These are phyloP conservation scores for Phialocephala sp. DNA, from an alignment of 2,329 filamentous ascomycete species.

Conservation along the genomic window DNA sequence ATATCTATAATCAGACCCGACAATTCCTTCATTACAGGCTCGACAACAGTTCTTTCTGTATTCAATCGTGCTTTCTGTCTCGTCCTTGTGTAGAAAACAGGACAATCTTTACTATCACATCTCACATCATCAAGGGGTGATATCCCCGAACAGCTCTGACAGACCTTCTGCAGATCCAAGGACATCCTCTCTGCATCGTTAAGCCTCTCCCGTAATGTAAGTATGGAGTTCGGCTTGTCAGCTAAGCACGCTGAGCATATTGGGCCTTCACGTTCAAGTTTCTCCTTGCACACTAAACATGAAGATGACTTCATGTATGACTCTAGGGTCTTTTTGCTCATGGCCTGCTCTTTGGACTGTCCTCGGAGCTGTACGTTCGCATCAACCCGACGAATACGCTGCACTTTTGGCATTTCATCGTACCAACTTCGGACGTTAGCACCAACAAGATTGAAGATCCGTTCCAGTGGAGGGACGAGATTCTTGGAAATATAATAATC, in stretches of 20 bases:
- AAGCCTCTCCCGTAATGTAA: constrained; percentile 67
- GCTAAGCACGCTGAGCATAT: constrained; percentile 65
- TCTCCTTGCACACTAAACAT: constrained; percentile 74
- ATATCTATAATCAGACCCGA: constrained; percentile 39
- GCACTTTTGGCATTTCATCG: constrained; percentile 93
- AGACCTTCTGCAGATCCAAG: constrained; percentile 71
- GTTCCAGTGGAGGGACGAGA: constrained; percentile 89
- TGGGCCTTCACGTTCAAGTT: constrained; percentile 50
- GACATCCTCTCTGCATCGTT: constrained; percentile 67
- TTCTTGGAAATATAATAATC: constrained; percentile 99
- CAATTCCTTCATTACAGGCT: constrained; percentile 49
- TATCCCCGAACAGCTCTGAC: constrained; percentile 78
- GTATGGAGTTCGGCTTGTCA: constrained; percentile 63
- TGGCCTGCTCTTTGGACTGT: constrained; percentile 46
- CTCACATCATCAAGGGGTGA: constrained; percentile 76
- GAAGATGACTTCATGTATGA: constrained; percentile 85
- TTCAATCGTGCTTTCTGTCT: constrained; percentile 60
- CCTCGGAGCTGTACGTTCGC: constrained; percentile 38
- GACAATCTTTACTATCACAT: constrained; percentile 91
- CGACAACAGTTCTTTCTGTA: constrained; percentile 46
- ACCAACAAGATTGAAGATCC: constrained; percentile 95
- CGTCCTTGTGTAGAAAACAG: constrained; percentile 83
- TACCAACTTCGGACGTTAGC: constrained; percentile 92
- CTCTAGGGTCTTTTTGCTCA: constrained; percentile 75
- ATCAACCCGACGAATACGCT: constrained; percentile 66